Evolutionary conservation across 805 yeast genomes (phyloP), one percentile per base, ranked within the genome.

Genomic region (Saturnispora sekii): DNA sequence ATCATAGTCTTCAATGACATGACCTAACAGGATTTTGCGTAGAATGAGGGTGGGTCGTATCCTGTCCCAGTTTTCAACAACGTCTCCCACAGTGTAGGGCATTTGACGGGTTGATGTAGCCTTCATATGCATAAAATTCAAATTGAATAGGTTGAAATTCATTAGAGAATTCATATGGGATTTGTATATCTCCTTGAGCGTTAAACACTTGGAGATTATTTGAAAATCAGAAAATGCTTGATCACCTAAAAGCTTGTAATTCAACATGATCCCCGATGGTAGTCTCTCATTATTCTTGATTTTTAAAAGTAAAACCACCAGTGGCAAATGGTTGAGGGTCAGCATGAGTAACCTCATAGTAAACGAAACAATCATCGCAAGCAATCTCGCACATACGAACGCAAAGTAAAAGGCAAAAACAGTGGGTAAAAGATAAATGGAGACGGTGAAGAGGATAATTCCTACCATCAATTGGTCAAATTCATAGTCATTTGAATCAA

Each of bases 401-500:
- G 81, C 74, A 14, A 79, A 53, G 57, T 93, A 93, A 58, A 89
- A 93, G 11, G 93, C 93, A 52, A 81, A 59, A 2, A 87, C 82
- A 0, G 99, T 93, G 1, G 98, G 98, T 41, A 88, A 61, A 31
- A 94, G 66, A 53, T 88, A 84, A 0, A 83, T 64, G 43, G 85
- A 65, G 12, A 89, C 77, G 40, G 90, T 86, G 63, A 93, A 93
- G 14, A 90, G 62, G 46, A 93, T 70, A 2, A 96, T 93, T 0
- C 98, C 98, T 58, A 90, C 65, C 40, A 94, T 66, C 45, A 90
- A 68, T 56, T 89, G 95, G 59, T 89, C 96, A 18, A 90, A 66
- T 48, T 84, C 90, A 60, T 84, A 90, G 58, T 82, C 77, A 50
- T 88, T 79, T 21, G 80, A 77, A 60, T 93, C 99, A 30, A 88